These are phyloP conservation scores for Pythium oligandrum DNA, from an alignment of 352 stramenopile genomes.

Conservation along the genomic window DNA sequence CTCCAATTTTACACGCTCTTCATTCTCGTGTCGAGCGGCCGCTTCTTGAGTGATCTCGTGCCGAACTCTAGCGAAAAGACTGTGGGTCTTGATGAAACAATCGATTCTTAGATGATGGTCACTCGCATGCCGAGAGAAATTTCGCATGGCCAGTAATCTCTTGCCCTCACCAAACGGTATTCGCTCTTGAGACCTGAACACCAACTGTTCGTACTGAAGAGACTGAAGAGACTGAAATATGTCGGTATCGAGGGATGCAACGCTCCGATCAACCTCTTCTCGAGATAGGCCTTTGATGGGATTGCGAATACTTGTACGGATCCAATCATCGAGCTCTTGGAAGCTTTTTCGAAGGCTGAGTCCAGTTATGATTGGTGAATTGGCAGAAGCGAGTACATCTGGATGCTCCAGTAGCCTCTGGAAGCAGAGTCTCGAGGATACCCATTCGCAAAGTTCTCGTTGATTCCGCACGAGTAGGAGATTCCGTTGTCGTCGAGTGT, in stretches of 20 bases:
- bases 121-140: not conserved
- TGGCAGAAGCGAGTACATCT: slow-evolving; percentile 24
- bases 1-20: slow-evolving; percentile 10
- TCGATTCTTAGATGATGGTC: slow-evolving; percentile 12
- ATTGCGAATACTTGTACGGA: slow-evolving; percentile 37
- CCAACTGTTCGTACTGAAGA: slow-evolving; percentile 56
- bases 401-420: slow-evolving; percentile 62
- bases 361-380: slow-evolving; percentile 34
- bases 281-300: slow-evolving; percentile 25
- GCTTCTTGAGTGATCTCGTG: slow-evolving; percentile 13
- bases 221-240: slow-evolving; percentile 40
- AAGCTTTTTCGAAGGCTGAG: slow-evolving; percentile 51
- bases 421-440: slow-evolving; percentile 42
- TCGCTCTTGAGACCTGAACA: slow-evolving; percentile 22
- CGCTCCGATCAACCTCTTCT: slow-evolving; percentile 22
- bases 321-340: slow-evolving; percentile 47
- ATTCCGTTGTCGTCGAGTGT: slow-evolving; percentile 5
- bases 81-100: slow-evolving; percentile 13
- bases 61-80: slow-evolving; percentile 15
- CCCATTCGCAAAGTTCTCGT: slow-evolving; percentile 44
- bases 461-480: slow-evolving; percentile 39
- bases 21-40: slow-evolving; percentile 7
- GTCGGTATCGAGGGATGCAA: slow-evolving; percentile 24
- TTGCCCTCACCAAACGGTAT: slow-evolving; percentile 33
- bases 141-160: slow-evolving; percentile 2